Percentiles rank a stretch among this genome's conserved stretches.
Evolutionary conservation across 345 rosid genomes (phyloP).

Genomic region (Dipteronia dyeriana): DNA sequence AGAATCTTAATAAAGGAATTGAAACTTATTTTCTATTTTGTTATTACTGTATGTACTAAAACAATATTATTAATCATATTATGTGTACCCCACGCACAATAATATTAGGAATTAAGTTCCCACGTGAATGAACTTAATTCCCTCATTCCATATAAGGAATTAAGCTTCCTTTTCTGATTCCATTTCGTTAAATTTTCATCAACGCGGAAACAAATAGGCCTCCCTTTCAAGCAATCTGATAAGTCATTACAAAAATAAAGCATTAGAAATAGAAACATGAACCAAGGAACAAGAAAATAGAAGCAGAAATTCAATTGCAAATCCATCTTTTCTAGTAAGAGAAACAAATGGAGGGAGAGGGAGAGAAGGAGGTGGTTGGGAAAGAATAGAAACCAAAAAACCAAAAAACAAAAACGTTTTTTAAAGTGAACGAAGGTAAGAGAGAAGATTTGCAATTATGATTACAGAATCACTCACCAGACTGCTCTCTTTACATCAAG

Average conservation of each 20-base stretch:
- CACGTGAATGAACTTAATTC: too few species aligned
- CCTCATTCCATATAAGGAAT: too few species aligned
- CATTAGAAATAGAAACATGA: neutral
- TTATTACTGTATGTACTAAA: too few species aligned
- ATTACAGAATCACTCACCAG: neutral
- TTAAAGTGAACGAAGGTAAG: neutral
- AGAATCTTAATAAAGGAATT: too few species aligned
- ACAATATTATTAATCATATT: too few species aligned
- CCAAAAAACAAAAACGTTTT: neutral
- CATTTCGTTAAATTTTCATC: neutral
- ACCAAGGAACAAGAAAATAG: neutral
- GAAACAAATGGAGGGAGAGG: too few species aligned
- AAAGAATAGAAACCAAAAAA: neutral
- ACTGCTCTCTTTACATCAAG: constrained; percentile 13
- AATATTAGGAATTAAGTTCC: too few species aligned
- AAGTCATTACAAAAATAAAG: neutral
- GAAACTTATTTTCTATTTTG: too few species aligned
- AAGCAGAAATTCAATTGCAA: neutral
- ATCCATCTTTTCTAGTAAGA: neutral
- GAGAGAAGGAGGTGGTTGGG: neutral
- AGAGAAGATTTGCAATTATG: neutral
- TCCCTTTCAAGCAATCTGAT: neutral
- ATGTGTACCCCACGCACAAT: too few species aligned
- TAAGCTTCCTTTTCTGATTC: too few species aligned
- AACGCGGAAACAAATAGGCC: neutral